Conservation (phyloP, 148 eudicot genomes). For the Diospyros kaki region DNA sequence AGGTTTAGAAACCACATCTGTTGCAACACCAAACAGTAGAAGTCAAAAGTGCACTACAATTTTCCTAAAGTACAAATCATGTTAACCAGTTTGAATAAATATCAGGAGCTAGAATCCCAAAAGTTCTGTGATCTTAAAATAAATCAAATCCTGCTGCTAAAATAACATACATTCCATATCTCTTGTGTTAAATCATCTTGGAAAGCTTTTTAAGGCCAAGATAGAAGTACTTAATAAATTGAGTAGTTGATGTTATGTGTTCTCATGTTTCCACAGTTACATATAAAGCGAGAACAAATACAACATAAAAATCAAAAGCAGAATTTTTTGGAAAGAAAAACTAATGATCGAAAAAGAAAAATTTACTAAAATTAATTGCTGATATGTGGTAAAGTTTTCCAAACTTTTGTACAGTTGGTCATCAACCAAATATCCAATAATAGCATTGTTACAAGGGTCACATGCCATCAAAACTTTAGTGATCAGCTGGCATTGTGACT, state of each 20-base stretch:
- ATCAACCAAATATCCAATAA: neutral
- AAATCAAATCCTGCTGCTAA: neutral
- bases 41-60: neutral
- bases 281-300: too few species aligned
- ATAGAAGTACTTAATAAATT: neutral
- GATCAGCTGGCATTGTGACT: neutral
- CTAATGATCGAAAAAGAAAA: neutral
- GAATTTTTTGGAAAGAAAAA: neutral
- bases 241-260: too few species aligned
- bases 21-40: slow-evolving; percentile 13
- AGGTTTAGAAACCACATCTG: slow-evolving; percentile 29
- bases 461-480: neutral
- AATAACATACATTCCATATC: neutral
- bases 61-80: neutral
- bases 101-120: too few species aligned
- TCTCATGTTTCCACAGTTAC: neutral
- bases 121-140: too few species aligned
- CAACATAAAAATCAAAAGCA: too few species aligned
- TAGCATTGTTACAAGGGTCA: neutral
- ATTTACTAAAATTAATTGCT: too few species aligned
- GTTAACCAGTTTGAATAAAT: neutral
- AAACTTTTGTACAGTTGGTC: neutral
- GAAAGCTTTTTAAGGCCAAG: neutral
- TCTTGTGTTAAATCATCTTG: neutral
- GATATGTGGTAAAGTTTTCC: slow-evolving; percentile 2